Base-by-base conservation (phyloP, 129 eudicot species). In the Flaveria robusta region DNA sequence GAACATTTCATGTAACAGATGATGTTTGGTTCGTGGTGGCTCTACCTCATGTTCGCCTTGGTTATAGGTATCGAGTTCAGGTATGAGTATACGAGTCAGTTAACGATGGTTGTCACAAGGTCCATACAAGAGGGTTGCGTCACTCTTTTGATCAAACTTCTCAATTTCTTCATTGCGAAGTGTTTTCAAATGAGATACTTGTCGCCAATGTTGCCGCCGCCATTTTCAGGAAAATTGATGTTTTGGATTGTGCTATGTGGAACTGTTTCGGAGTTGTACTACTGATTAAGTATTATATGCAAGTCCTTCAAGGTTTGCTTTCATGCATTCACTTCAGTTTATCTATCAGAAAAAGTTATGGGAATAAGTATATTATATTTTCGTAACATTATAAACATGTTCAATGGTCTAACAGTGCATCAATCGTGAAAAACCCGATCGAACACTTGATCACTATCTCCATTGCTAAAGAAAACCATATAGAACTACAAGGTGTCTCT, bases 91-190 rank as follows among this genome's bases (percentile, higher is more conserved):
- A 34, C 39, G 7, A 7, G 39, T 34, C 39, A 34, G 1, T 34
- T 34, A 34, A 6, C 1, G 1, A 34, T 34, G 39, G 39, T 34
- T 34, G 7, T 34, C 7, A 34, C 39, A 34, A 34, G 46, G 74
- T 66, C 43, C 19, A 51, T 71, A 29, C 65, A 70, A 34, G 82
- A 62, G 49, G 77, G 77, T 31, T 45, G 76, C 19, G 7, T 79
- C 71, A 49, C 72, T 47, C 71, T 79, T 7, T 8, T 72, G 12
- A 37, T 79, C 77, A 70, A 71, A 41, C 51, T 79, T 70, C 26
- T 79, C 37, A 71, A 79, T 71, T 79, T 79, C 72, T 71, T 19
- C 1, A 71, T 79, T 23, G 82, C 82, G 29, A 79, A 79, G 23
- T 62, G 66, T 29, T 71, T 70, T 59, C 82, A 62, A 58, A 70